Percentiles rank a stretch among this genome's conserved stretches.
Evolutionary conservation across 2,329 filamentous ascomycete genomes (phyloP).

Genomic region (Scytalidium sp.): DNA sequence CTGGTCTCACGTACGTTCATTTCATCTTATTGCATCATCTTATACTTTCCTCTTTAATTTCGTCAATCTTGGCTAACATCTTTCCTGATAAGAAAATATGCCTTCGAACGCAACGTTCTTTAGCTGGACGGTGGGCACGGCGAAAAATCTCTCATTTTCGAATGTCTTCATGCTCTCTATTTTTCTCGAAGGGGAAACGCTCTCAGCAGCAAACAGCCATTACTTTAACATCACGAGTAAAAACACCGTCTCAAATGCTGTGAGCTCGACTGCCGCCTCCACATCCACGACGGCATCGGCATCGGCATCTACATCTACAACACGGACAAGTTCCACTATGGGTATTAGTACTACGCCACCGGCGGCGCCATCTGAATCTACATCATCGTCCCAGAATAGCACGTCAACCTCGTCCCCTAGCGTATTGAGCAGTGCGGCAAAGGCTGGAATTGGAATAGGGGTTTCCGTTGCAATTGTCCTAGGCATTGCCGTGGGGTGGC

Average conservation of each 20-base stretch:
- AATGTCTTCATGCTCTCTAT: constrained; percentile 9
- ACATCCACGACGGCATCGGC: not conserved
- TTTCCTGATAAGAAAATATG: not conserved
- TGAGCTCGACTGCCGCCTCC: not conserved
- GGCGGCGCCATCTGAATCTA: too few relatives aligned
- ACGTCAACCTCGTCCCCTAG: not conserved
- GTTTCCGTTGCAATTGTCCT: constrained; percentile 2
- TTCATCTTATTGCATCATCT: too few relatives aligned
- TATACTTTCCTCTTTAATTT: too few relatives aligned
- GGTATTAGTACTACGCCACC: not conserved
- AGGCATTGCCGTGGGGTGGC: constrained; percentile 4
- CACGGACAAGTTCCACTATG: not conserved
- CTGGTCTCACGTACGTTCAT: constrained; percentile 4
- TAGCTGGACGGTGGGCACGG: constrained; percentile 8
- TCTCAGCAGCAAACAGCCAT: constrained; percentile 4
- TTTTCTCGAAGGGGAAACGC: constrained; percentile 4
- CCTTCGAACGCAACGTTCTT: not conserved
- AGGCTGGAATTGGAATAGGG: constrained; percentile 6
- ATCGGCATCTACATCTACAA: not conserved
- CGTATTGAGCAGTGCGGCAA: constrained; percentile 2
- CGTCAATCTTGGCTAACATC: not conserved
- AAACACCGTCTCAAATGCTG: not conserved
- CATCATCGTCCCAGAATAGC: not conserved
- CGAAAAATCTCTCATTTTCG: constrained; percentile 9
- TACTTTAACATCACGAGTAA: constrained; percentile 11